Conservation (phyloP, 2,329 filamentous ascomycete genomes). For the Fonsecaea monophora region DNA sequence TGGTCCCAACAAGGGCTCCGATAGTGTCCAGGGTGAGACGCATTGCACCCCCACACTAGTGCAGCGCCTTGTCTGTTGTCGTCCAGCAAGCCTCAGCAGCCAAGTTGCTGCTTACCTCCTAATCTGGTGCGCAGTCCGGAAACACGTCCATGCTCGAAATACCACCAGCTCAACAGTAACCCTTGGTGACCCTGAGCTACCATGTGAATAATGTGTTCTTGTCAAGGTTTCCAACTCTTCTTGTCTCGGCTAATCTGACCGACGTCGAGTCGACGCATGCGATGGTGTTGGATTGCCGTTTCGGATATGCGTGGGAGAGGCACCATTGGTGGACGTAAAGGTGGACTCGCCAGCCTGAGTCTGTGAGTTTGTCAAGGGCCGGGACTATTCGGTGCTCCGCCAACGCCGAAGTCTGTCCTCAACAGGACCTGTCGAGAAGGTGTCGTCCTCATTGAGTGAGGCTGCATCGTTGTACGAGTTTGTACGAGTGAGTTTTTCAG, state of each 20-base stretch:
- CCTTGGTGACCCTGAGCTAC: slow-evolving; percentile 4
- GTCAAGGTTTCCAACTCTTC: slow-evolving; percentile 12
- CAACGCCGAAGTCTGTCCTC: background rate
- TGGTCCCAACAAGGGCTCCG: background rate
- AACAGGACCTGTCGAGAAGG: background rate
- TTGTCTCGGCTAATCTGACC: slow-evolving; percentile 1
- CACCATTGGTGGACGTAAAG: background rate
- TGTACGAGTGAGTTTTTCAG: background rate
- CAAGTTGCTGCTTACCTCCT: slow-evolving; percentile 11
- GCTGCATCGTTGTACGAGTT: background rate
- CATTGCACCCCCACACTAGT: slow-evolving; percentile 24
- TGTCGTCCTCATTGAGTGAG: background rate
- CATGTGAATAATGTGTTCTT: slow-evolving; percentile 26
- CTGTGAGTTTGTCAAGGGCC: background rate
- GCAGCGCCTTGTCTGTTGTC: background rate
- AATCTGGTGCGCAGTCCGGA: slow-evolving; percentile 12
- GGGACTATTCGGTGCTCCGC: background rate
- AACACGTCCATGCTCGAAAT: background rate
- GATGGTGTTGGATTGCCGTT: background rate
- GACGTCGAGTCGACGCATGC: background rate
- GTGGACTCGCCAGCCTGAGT: background rate
- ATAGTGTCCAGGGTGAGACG: slow-evolving; percentile 1
- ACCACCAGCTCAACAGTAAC: slow-evolving; percentile 1
- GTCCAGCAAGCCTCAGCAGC: slow-evolving; percentile 11
- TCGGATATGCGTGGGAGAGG: background rate